Evolutionary conservation across 169 alveolate genomes (phyloP), one percentile per base, ranked within the genome.

Genomic region (Plasmodium gallinaceum): DNA sequence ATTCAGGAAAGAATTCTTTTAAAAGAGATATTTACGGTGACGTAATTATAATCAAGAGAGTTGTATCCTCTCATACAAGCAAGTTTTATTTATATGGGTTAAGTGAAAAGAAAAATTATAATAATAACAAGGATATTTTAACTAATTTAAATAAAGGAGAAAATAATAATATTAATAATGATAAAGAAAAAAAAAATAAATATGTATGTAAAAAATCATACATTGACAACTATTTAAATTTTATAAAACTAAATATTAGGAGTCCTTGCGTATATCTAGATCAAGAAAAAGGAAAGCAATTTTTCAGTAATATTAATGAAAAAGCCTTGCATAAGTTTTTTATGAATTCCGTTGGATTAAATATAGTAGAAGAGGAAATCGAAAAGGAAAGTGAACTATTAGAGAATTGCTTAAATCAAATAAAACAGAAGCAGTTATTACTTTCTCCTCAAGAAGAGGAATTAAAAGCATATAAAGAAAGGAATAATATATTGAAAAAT

Each of bases 261-360:
- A 92, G 91, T 9, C 96, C 96, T 14, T 91, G 95, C 46, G 93
- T 94, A 7, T 94, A 94, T 74, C 91, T 94, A 92, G 96, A 94
- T 85, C 96, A 94, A 93, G 96, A 94, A 88, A 74, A 91, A 46
- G 89, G 96, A 64, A 94, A 94, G 42, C 71, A 88, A 46, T 94
- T 92, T 88, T 94, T 94, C 48, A 88, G 92, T 69, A 94, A 88
- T 1, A 80, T 93, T 6, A 94, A 73, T 66, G 83, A 92, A 18
- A 87, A 78, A 57, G 88, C 92, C 42, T 90, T 94, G 48, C 88
- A 94, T 86, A 64, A 75, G 39, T 94, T 92, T 90, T 94, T 92
- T 90, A 70, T 91, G 89, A 83, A 88, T 7, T 93, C 95, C 0
- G 95, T 95, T 9, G 96, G 96, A 6, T 90, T 94, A 61, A 90